A percentile compares a stretch with the other conserved stretches of the same genome.
Conservation (phyloP, 495 filamentous ascomycete genomes). For the Podospora pseudopauciseta region DNA sequence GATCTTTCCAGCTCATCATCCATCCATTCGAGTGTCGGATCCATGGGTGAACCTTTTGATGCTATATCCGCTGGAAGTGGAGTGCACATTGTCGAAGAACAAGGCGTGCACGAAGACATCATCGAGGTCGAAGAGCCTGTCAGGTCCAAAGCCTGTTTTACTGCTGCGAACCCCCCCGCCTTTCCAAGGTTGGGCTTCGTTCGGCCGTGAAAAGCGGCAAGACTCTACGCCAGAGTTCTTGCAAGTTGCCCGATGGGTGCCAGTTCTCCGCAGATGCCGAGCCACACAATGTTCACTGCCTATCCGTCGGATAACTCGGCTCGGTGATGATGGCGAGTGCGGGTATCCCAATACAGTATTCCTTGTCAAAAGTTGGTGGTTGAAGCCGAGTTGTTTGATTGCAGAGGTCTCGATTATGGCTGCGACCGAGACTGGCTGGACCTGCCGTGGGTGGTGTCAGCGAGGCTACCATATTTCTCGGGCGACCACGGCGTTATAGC, state of each 20-base stretch:
- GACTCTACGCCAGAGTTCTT: neutral
- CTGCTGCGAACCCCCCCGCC: neutral
- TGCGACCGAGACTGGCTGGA: neutral
- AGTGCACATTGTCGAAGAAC: constrained; percentile 9
- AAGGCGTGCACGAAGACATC: constrained; percentile 1
- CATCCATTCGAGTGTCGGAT: neutral
- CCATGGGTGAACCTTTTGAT: neutral
- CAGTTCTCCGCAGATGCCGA: neutral
- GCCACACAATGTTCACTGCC: neutral
- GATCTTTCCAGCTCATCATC: constrained; percentile 9
- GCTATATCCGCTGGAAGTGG: neutral
- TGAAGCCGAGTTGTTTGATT: neutral
- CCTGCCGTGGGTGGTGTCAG: neutral
- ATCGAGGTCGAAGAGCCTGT: constrained; percentile 5
- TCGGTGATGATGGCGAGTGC: neutral
- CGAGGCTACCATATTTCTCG: neutral
- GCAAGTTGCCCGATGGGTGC: neutral
- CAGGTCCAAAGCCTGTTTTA: constrained; percentile 5
- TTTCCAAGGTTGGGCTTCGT: neutral
- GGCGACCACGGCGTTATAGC: neutral
- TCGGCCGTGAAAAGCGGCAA: neutral
- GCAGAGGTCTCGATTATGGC: neutral
- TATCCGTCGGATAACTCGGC: neutral
- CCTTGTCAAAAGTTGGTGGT: neutral
- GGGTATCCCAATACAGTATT: neutral